phyloP scores from a whole-genome alignment of 768 basidiomycete genomes.

The Xerocomellus dryophilus region DNA sequence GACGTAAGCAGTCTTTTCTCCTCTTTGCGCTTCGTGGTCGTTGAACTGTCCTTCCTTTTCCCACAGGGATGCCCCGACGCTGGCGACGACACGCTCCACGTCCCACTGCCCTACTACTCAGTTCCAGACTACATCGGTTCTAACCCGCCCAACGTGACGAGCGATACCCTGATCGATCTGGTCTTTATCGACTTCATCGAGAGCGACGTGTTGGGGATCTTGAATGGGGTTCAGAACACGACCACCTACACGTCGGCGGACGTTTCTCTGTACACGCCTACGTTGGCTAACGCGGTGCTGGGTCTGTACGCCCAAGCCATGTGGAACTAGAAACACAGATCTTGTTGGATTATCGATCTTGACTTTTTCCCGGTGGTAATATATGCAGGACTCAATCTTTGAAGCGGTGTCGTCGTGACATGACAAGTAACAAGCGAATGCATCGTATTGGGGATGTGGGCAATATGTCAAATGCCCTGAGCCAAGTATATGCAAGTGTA shows the following conservation, averaged over 20 bases:
- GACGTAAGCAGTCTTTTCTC: constrained; percentile 46
- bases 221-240: constrained; percentile 54
- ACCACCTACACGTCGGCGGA: constrained; percentile 52
- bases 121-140: constrained; percentile 61
- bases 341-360: background rate
- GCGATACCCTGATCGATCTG: constrained; percentile 59
- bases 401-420: background rate
- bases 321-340: constrained; percentile 28
- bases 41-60: no score
- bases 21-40: background rate
- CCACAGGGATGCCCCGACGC: constrained; percentile 63
- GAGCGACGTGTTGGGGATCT: constrained; percentile 44
- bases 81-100: constrained; percentile 72
- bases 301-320: constrained; percentile 38
- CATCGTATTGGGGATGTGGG: background rate
- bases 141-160: constrained; percentile 46
- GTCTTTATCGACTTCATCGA: constrained; percentile 75
- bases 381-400: background rate
- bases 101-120: constrained; percentile 53
- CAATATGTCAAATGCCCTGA: background rate
- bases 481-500: background rate
- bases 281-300: constrained; percentile 38
- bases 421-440: background rate
- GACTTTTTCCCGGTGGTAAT: background rate
- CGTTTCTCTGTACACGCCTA: constrained; percentile 50